Conservation (phyloP, 2,329 filamentous ascomycete species). For the Fonsecaea nubica region DNA sequence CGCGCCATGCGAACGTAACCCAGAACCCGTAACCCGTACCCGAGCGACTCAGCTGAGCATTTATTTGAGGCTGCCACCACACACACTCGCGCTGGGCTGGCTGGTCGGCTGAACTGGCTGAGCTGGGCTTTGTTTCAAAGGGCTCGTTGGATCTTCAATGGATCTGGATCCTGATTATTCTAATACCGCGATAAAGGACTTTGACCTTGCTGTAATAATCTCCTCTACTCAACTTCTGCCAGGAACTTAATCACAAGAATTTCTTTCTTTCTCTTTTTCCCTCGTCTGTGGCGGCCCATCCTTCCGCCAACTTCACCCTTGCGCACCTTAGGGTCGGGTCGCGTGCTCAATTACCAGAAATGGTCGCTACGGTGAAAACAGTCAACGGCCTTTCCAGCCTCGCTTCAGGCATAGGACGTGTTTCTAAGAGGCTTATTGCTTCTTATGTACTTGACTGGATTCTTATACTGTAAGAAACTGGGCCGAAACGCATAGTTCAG, state of each 20-base stretch:
- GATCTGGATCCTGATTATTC: background rate
- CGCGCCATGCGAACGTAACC: background rate
- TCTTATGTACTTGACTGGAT: constrained; percentile 80
- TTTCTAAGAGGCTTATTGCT: constrained; percentile 61
- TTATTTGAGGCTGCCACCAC: no score
- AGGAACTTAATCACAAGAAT: background rate
- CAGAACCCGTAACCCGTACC: no score
- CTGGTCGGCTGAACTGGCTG: background rate
- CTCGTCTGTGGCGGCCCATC: background rate
- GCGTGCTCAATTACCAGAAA: constrained; percentile 37
- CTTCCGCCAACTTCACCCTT: background rate
- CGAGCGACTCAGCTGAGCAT: no score
- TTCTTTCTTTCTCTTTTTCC: no score
- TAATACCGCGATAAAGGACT: background rate
- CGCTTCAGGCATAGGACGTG: constrained; percentile 32
- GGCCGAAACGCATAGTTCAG: background rate
- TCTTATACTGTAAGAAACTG: constrained; percentile 59
- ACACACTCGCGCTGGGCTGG: no score
- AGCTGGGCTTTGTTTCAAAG: constrained; percentile 5
- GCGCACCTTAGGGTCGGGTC: constrained; percentile 18
- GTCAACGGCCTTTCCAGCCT: constrained; percentile 33
- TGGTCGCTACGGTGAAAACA: constrained; percentile 30
- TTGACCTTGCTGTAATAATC: background rate
- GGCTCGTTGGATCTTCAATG: background rate
- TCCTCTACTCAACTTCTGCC: background rate